Evolutionary conservation across 1,284 basidiomycete species (phyloP), one percentile per base, ranked within the genome.

Genomic region (Ceratobasidium sp.): DNA sequence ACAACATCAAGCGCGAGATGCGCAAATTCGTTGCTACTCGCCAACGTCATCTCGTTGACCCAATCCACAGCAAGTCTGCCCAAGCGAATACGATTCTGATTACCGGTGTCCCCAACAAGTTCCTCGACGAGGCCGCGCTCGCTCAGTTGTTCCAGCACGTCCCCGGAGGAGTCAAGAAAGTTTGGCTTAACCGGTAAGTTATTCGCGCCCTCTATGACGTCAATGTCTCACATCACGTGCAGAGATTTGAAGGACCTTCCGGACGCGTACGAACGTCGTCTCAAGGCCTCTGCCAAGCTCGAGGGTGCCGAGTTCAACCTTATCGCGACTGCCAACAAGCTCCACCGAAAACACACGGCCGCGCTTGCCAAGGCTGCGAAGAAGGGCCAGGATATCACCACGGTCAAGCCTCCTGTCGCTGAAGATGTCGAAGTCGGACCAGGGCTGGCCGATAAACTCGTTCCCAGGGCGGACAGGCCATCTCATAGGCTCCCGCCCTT

Each of bases 51-150:
- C 86, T 95, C 33, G 86, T 90, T 77, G 88, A 87, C 76, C 86
- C 86, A 47, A 84, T 86, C 24, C 91, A 94, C 81, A 88, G 89
- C 1, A 82, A 83, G 17, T 84, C 89, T 6, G 88, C 91, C 1
- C 92, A 94, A 83, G 91, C 93, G 0, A 88, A 89, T 53, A 94
- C 93, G 0, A 90, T 95, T 3, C 88, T 95, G 59, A 87, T 95
- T 76, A 93, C 92, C 0, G 88, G 89, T 60, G 88, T 95, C 11
- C 92, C 92, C 0, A 85, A 88, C 19, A 85, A 88, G 63, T 85
- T 91, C 72, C 85, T 88, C 47, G 87, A 87, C 75, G 89, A 92
- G 80, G 83, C 84, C 22, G 88, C 89, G 77, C 84, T 95, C 47
- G 85, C 86, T 33, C 85, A 87, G 67, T 88, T 93, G 65, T 91